Base-by-base conservation (phyloP, 2,329 filamentous ascomycete genomes). In the Ophiostoma fasciatum region DNA sequence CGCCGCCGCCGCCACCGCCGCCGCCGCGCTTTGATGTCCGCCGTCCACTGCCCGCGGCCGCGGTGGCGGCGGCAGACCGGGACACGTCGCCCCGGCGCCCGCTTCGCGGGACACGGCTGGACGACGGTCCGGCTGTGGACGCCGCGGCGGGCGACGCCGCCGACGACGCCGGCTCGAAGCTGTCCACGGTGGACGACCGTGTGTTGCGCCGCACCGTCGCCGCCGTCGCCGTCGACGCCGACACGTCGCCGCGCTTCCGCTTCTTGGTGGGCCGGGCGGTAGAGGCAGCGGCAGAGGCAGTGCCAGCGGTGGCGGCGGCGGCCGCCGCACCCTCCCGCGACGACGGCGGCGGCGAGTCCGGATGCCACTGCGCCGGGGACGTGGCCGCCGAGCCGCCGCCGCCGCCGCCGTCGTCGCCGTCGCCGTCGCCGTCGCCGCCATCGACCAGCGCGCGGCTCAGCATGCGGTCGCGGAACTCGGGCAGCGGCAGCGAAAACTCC, bases 131-230 rank as follows among this genome's bases (percentile, higher is more conserved):
- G n/a, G n/a, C n/a, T n/a, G n/a, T n/a, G n/a, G n/a, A n/a, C n/a
- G n/a, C 41, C 39, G 15, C 41, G 39, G 3, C 38, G 2, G 45
- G 41, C 10, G 43, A 42, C 3, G 43, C 31, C 1, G 25, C 39
- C 5, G 43, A 41, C 4, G 45, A 42, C 9, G 34, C 33, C 21
- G 38, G 31, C 15, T 41, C 43, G 4, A 34, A 28, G 32, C 45
- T 47, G 15, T 45, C 43, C n/a, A 43, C 45, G 1, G 45, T 47
- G 5, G 43, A 44, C 13, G 45, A 47, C 18, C 46, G 37, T 19
- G 40, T 44, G 22, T 3, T 23, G 22, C 22, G 22, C 12, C 9
- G 22, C 9, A 3, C 22, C 9, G 5, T 23, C 22, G 22, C 22
- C 22, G 9, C 22, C 8, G 9, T 11, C 12, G 9, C 22, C 27